Conservation (phyloP, 176 grass and related monocot genomes). For the Rhynchospora tenuis region DNA sequence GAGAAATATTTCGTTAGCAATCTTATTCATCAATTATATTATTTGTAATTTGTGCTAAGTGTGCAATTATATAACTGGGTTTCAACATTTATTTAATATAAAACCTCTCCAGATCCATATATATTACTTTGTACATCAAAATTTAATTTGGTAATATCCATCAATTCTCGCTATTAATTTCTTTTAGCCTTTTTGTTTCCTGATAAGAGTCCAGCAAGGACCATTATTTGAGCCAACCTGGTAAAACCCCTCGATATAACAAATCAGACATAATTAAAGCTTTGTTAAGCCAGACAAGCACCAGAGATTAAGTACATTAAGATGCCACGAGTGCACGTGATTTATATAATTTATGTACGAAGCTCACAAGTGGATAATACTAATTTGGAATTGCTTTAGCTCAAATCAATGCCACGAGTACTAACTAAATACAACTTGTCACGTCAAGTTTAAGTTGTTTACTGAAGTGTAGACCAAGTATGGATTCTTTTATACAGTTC, state of each 20-base stretch:
- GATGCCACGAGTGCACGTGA: conserved; percentile 19
- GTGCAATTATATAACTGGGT: too few species aligned
- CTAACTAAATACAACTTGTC: conserved; percentile 2
- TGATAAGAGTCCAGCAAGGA: neutral
- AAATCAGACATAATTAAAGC: neutral
- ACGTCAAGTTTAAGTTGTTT: neutral
- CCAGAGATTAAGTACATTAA: neutral
- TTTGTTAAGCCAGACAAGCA: neutral
- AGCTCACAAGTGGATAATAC: conserved; percentile 7
- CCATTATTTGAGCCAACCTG: neutral
- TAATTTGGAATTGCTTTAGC: neutral
- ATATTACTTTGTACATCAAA: neutral
- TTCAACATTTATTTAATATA: neutral
- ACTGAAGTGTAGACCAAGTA: neutral
- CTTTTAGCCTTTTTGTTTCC: neutral
- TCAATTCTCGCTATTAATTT: neutral
- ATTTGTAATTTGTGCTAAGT: too few species aligned
- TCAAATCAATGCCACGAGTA: neutral
- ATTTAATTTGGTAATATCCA: neutral
- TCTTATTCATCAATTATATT: too few species aligned
- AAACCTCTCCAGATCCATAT: neutral
- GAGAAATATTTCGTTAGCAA: too few species aligned
- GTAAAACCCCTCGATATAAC: neutral
- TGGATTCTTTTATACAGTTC: neutral
- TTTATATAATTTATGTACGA: neutral